Evolutionary conservation across 371 early-diverging fungal genomes (phyloP).

Genomic region (Funneliformis caledonium): DNA sequence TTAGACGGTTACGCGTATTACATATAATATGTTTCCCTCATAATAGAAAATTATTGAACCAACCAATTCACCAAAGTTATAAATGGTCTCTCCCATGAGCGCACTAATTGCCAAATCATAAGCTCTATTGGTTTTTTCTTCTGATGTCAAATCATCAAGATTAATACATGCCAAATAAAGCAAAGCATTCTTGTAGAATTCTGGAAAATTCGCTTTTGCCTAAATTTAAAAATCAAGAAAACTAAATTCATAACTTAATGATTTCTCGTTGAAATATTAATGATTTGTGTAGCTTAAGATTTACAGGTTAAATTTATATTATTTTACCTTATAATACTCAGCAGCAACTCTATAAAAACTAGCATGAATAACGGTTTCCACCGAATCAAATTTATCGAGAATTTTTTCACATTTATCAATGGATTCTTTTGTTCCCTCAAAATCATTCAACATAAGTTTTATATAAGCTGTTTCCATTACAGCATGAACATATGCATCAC

Average conservation of each 20-base stretch:
- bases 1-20: background rate
- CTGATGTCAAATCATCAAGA: constrained; percentile 72
- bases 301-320: background rate
- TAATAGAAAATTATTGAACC: constrained; percentile 32
- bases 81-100: constrained; percentile 91
- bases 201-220: constrained; percentile 89
- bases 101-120: constrained; percentile 92
- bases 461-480: constrained; percentile 87
- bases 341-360: constrained; percentile 94
- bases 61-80: constrained; percentile 98
- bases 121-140: constrained; percentile 85
- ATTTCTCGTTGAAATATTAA: too few relatives aligned
- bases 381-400: constrained; percentile 79
- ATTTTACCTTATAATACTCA: constrained; percentile 88
- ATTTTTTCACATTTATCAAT: constrained; percentile 87
- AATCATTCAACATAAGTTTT: constrained; percentile 72
- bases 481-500: constrained; percentile 87
- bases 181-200: constrained; percentile 94
- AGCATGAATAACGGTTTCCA: constrained; percentile 90
- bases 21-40: background rate
- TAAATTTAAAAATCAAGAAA: constrained; percentile 42
- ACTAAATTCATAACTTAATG: constrained; percentile 7
- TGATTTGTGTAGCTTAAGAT: background rate
- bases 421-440: constrained; percentile 79
- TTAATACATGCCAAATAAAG: constrained; percentile 91